Evolutionary conservation across 2,329 filamentous ascomycete species (phyloP).

Genomic region (Aureobasidium sp.): DNA sequence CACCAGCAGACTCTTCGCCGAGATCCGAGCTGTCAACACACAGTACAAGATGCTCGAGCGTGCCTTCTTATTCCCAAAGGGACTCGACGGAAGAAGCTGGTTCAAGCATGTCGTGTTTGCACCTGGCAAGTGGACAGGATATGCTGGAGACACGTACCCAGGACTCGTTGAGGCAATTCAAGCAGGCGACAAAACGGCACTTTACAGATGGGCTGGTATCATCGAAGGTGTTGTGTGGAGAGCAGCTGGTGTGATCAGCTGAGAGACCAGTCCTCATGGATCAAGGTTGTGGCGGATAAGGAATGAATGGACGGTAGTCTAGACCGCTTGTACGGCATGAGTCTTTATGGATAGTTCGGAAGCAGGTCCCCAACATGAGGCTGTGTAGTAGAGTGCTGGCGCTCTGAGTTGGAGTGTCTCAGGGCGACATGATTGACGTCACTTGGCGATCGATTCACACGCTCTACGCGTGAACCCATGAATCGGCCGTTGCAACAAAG

Average conservation of each 20-base stretch:
- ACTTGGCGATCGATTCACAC: not conserved
- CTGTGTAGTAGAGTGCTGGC: too few species aligned
- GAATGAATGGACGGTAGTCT: not conserved
- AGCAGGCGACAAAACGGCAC: conserved; percentile 33
- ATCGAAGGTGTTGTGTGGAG: conserved; percentile 30
- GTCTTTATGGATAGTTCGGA: too few species aligned
- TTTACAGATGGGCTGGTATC: conserved; percentile 39
- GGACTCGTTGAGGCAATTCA: conserved; percentile 58
- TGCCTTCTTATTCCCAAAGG: conserved; percentile 66
- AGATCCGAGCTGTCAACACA: conserved; percentile 59
- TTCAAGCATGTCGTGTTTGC: conserved; percentile 96
- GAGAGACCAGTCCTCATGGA: too few species aligned
- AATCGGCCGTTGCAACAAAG: conserved; percentile 8
- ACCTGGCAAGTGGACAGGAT: conserved; percentile 85
- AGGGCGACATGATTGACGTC: not conserved
- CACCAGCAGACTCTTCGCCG: conserved; percentile 20
- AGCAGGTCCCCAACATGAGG: too few species aligned
- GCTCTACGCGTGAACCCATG: not conserved
- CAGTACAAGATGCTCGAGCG: conserved; percentile 82
- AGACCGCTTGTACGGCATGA: too few species aligned
- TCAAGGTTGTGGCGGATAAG: not conserved
- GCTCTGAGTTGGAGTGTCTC: not conserved
- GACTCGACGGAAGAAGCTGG: conserved; percentile 74
- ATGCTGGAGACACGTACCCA: conserved; percentile 65
- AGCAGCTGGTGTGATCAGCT: conserved; percentile 22